phyloP scores from a whole-genome alignment of 148 eudicot genomes.

The Spergularia bocconei region DNA sequence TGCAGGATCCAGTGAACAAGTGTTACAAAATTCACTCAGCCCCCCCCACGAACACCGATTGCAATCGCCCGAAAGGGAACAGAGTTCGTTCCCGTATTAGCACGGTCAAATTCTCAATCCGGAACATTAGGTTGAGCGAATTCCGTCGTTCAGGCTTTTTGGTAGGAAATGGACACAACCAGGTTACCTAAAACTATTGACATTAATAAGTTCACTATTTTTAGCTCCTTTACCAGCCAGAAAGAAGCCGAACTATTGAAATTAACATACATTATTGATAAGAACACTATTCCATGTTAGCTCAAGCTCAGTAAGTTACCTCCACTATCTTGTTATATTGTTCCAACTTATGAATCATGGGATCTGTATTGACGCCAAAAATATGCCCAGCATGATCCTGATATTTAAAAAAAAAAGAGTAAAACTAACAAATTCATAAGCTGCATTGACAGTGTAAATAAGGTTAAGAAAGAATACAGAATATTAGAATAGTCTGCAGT shows the following conservation, averaged over 20 bases:
- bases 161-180: too few relatives aligned
- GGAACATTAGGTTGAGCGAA: too few relatives aligned
- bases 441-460: neutral
- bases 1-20: too few relatives aligned
- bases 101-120: too few relatives aligned
- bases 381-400: slow-evolving; percentile 99
- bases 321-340: slow-evolving; percentile 76
- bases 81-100: too few relatives aligned
- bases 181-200: too few relatives aligned
- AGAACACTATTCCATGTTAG: slow-evolving; percentile 3
- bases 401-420: neutral
- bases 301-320: slow-evolving; percentile 41
- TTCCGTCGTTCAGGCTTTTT: too few relatives aligned
- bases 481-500: neutral
- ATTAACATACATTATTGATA: neutral
- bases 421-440: slow-evolving; percentile 8
- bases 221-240: neutral
- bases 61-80: too few relatives aligned
- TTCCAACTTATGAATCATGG: slow-evolving; percentile 87
- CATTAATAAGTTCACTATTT: neutral
- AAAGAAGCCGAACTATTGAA: neutral
- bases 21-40: too few relatives aligned
- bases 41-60: too few relatives aligned
- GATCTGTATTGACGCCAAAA: slow-evolving; percentile 85
- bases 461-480: neutral